Conservation (phyloP, 2,329 filamentous ascomycete genomes). For the Chrysosporium keratinophilum region DNA sequence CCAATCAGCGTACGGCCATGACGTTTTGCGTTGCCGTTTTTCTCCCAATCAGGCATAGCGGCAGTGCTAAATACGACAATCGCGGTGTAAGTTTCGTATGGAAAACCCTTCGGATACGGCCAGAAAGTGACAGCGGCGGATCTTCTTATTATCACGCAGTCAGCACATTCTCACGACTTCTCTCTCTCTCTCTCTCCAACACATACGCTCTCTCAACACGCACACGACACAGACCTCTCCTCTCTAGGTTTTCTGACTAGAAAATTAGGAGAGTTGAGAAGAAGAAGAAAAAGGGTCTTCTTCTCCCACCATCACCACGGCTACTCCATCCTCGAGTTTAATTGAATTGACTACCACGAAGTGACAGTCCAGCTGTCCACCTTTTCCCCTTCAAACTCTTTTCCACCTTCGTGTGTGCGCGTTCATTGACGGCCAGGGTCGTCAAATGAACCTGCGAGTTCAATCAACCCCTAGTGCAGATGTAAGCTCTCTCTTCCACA, state of each 20-base stretch:
- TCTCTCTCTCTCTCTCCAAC: not conserved
- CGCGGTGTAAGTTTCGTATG: not conserved
- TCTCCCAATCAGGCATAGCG: not conserved
- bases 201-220: not conserved
- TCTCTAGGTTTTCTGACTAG: not conserved
- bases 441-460: slow-evolving; percentile 98
- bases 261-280: not conserved
- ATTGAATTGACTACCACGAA: too few species aligned
- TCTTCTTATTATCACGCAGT: not conserved
- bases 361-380: not conserved
- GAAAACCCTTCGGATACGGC: not conserved
- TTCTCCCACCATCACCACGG: not conserved
- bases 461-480: slow-evolving; percentile 46
- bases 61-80: not conserved
- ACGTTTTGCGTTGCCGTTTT: not conserved
- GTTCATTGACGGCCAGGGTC: slow-evolving; percentile 72
- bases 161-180: not conserved
- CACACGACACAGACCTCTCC: not conserved
- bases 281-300: not conserved
- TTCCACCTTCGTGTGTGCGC: slow-evolving; percentile 2
- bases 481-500: slow-evolving; percentile 42
- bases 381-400: not conserved
- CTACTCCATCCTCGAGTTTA: too few species aligned
- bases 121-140: not conserved
- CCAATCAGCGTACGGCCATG: not conserved